Percentiles rank a stretch among this genome's conserved stretches.
Conservation (phyloP, 768 basidiomycete species). For the Lactarius pseudohatsudake region DNA sequence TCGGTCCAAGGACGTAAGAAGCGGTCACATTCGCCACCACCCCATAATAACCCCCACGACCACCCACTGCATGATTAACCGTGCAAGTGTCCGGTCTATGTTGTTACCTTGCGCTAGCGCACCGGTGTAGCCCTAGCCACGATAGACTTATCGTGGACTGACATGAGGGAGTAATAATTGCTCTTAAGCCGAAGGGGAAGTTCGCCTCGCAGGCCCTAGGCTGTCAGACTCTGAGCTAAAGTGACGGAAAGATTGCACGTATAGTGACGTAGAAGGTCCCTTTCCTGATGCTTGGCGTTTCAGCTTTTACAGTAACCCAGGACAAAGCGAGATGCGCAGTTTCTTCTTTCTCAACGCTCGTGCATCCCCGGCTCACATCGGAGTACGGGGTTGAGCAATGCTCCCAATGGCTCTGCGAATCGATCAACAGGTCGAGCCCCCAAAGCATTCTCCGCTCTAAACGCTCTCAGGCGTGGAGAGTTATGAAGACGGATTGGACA, state of each 20-base stretch:
- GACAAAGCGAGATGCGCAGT: not conserved
- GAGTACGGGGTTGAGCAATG: not conserved
- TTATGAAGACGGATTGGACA: not conserved
- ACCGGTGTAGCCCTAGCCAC: not conserved
- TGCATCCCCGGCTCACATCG: not conserved
- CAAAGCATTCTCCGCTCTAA: not conserved
- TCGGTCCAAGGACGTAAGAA: slow-evolving; percentile 3
- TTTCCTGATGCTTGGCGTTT: not conserved
- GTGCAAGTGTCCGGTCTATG: not conserved
- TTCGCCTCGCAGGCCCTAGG: not conserved
- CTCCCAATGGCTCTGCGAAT: not conserved
- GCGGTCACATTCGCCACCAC: not conserved
- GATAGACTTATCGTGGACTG: not conserved
- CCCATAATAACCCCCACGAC: not conserved
- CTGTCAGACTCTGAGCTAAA: not conserved
- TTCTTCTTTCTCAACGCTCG: not conserved
- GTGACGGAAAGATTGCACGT: not conserved
- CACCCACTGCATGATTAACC: not conserved
- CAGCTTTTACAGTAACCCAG: not conserved
- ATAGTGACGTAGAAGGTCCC: not conserved
- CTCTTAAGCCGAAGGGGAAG: not conserved
- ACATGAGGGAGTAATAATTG: too few species aligned
- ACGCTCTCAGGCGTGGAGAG: not conserved
- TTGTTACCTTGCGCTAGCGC: not conserved
- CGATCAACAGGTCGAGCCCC: not conserved